Conservation (phyloP, 768 basidiomycete species). For the Psilocybe cubensis region DNA sequence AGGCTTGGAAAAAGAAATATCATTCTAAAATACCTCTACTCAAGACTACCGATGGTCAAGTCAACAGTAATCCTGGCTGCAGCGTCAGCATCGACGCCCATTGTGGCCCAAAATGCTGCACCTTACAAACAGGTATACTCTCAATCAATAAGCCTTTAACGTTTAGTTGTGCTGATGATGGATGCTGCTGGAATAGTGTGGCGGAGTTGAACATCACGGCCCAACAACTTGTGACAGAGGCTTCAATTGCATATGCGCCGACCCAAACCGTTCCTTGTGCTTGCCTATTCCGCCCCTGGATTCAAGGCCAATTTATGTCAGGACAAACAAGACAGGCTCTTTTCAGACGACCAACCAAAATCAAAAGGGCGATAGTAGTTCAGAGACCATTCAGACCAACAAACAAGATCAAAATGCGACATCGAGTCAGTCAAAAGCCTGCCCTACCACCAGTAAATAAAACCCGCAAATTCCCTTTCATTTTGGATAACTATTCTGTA, state of each 20-base stretch:
- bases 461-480: too few relatives aligned
- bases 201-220: not conserved
- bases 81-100: not conserved
- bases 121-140: not conserved
- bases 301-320: not conserved
- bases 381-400: too few relatives aligned
- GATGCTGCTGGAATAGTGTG: not conserved
- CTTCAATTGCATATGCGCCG: constrained; percentile 5
- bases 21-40: not conserved
- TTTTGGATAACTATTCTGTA: too few relatives aligned
- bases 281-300: not conserved
- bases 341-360: not conserved
- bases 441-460: too few relatives aligned
- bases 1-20: not conserved
- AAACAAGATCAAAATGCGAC: too few relatives aligned
- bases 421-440: too few relatives aligned
- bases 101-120: not conserved
- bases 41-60: not conserved
- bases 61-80: not conserved
- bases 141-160: not conserved
- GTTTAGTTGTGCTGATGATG: not conserved
- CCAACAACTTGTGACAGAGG: constrained; percentile 1
- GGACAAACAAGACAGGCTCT: not conserved
- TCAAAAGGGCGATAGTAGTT: not conserved
- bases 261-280: not conserved